These are phyloP conservation scores for Naegleria gruberi DNA, from an alignment of 208 protist genomes.

Conservation along the genomic window DNA sequence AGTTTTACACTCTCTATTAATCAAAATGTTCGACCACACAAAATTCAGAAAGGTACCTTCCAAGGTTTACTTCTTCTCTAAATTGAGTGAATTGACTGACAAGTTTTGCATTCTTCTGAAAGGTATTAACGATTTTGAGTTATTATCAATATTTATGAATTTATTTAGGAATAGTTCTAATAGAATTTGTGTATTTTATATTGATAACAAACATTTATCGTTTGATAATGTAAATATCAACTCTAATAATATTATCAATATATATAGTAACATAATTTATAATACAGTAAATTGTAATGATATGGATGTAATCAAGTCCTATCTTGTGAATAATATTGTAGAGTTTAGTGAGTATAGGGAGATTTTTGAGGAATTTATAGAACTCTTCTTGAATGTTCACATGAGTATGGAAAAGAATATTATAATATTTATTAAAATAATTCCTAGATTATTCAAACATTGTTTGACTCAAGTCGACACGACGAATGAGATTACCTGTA, in stretches of 20 bases:
- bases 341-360: neutral
- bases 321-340: neutral
- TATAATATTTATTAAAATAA: neutral
- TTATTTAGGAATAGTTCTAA: neutral
- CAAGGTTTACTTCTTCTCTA: neutral
- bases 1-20: neutral
- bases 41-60: neutral
- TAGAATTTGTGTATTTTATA: neutral
- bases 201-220: neutral
- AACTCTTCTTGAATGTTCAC: neutral
- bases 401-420: neutral
- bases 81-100: neutral
- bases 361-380: neutral
- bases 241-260: neutral
- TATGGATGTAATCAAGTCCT: neutral
- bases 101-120: neutral
- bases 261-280: neutral
- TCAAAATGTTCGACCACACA: neutral
- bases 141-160: neutral
- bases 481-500: neutral
- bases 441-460: neutral
- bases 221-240: neutral
- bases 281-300: neutral
- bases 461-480: neutral
- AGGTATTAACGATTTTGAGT: neutral